Evolutionary conservation across 2,329 filamentous ascomycete genomes (phyloP).

Genomic region (Mariannaea elegans): DNA sequence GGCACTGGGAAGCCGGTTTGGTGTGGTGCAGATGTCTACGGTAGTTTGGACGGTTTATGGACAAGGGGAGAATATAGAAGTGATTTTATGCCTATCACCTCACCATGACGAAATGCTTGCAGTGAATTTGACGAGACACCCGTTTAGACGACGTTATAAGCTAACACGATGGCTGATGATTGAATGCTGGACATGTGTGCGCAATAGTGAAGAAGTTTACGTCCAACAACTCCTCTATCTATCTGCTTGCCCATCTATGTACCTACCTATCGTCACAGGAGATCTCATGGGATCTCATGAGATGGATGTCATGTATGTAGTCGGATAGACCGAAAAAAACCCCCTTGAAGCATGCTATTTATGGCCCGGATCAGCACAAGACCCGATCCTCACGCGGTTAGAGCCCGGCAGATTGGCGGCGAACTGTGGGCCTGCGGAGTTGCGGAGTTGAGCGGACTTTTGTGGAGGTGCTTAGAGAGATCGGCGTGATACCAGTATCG

Average conservation of each 20-base stretch:
- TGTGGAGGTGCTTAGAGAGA: slow-evolving; percentile 19
- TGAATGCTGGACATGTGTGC: too few species aligned
- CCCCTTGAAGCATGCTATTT: neutral
- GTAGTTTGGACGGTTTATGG: slow-evolving; percentile 12
- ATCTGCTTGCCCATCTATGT: too few species aligned
- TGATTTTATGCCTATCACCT: neutral
- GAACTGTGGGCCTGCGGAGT: slow-evolving; percentile 31
- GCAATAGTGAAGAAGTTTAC: too few species aligned
- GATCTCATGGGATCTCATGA: too few species aligned
- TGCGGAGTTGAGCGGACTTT: slow-evolving; percentile 44
- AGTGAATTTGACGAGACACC: neutral
- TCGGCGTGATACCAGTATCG: neutral
- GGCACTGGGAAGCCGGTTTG: slow-evolving; percentile 9
- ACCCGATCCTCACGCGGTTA: neutral
- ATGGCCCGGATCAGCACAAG: neutral
- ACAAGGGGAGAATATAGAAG: slow-evolving; percentile 14
- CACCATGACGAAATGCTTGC: neutral
- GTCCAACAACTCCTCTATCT: too few species aligned
- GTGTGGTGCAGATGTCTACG: slow-evolving; percentile 7
- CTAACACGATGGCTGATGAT: too few species aligned
- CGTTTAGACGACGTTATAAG: neutral
- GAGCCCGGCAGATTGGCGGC: slow-evolving; percentile 3
- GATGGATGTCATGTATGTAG: neutral
- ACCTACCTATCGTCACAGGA: too few species aligned
- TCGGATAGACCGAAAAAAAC: neutral